Conservation (phyloP, 148 eudicot genomes). For the Hydrangea macrophylla region DNA sequence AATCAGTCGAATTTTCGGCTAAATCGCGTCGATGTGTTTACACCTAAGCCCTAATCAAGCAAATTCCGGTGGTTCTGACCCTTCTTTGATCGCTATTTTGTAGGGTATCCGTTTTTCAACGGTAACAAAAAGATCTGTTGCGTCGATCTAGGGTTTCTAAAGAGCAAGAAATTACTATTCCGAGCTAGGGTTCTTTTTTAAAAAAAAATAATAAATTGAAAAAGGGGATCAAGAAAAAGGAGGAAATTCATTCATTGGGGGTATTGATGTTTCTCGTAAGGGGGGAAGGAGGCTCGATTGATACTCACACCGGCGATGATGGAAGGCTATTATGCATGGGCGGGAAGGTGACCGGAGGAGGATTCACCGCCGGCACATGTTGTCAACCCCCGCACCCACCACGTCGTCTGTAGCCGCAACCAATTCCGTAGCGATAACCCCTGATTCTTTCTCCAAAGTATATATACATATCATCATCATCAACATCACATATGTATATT, state of each 20-base stretch:
- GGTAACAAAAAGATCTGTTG: not conserved
- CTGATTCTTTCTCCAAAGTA: conserved; percentile 27
- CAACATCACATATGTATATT: not conserved
- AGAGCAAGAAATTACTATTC: not conserved
- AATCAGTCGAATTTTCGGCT: conserved; percentile 5
- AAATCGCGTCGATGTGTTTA: not conserved
- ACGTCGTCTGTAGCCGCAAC: conserved; percentile 17
- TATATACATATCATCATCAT: no score
- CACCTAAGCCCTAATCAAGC: conserved; percentile 15
- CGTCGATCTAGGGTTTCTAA: conserved; percentile 17
- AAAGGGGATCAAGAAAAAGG: not conserved
- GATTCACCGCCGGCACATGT: conserved; percentile 29
- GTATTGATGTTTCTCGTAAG: conserved; percentile 19
- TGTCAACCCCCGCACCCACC: conserved; percentile 22
- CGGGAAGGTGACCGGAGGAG: conserved; percentile 17
- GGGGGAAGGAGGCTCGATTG: conserved; percentile 1
- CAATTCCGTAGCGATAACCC: conserved; percentile 1
- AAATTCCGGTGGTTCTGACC: not conserved
- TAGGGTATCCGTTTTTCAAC: conserved; percentile 9
- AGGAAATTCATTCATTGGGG: not conserved
- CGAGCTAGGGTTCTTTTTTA: conserved; percentile 20
- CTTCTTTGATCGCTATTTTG: not conserved
- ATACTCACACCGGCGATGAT: conserved; percentile 8
- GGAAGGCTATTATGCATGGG: conserved; percentile 20
- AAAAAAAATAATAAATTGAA: no score